Conservation (phyloP, 176 grass and related monocot species). For the Phragmites australis region DNA sequence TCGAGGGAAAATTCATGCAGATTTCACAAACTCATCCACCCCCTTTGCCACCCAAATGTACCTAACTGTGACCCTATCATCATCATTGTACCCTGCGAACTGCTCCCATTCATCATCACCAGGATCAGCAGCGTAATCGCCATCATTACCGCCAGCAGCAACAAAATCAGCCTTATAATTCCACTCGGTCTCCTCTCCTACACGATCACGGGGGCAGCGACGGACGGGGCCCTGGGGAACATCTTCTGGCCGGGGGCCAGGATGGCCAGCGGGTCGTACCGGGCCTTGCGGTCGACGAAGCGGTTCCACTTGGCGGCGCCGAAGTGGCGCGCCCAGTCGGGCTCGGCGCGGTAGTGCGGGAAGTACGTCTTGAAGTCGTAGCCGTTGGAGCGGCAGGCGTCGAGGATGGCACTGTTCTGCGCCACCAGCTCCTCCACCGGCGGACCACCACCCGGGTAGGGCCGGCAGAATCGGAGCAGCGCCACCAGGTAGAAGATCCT, state of each 20-base stretch:
- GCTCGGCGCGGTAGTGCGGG: slow-evolving; percentile 54
- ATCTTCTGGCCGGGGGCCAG: slow-evolving; percentile 87
- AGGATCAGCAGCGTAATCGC: slow-evolving; percentile 12
- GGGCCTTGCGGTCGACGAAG: slow-evolving; percentile 67
- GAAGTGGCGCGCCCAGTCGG: slow-evolving; percentile 81
- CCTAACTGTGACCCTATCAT: slow-evolving; percentile 25
- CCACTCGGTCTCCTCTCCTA: not conserved
- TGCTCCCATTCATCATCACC: slow-evolving; percentile 30
- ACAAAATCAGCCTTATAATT: not conserved
- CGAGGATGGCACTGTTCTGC: slow-evolving; percentile 66
- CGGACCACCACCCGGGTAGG: slow-evolving; percentile 28
- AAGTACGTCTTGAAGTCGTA: slow-evolving; percentile 94
- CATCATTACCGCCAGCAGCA: slow-evolving; percentile 34
- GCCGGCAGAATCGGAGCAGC: slow-evolving; percentile 72
- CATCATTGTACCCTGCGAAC: not conserved
- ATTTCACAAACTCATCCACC: not conserved
- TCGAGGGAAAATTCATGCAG: not conserved
- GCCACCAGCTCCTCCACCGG: slow-evolving; percentile 60
- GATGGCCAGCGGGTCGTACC: slow-evolving; percentile 73
- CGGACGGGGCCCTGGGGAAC: slow-evolving; percentile 45
- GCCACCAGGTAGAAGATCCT: slow-evolving; percentile 96
- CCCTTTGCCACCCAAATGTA: not conserved
- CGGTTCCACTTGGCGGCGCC: slow-evolving; percentile 53
- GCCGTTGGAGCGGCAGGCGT: slow-evolving; percentile 60
- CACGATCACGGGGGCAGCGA: not conserved